Evolutionary conservation across 1,139 yeast species (phyloP), one percentile per base, ranked within the genome.

Genomic region (Magnusiomyces clavatus): DNA sequence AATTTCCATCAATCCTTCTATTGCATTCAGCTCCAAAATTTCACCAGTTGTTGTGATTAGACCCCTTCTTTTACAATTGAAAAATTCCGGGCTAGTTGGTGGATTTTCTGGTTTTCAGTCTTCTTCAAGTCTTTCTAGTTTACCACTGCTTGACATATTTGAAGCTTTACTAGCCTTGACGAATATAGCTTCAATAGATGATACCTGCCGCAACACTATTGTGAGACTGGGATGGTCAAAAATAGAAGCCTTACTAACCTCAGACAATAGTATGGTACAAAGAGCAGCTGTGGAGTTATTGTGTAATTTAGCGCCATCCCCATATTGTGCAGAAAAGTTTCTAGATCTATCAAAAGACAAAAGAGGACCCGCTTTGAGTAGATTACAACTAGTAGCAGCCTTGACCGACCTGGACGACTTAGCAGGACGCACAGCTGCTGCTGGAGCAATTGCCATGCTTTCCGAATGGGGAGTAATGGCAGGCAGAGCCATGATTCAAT

Each of bases 121-220:
- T n/a, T 37, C 48, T 13, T n/a, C 19, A 20, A 35, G 60, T 13
- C 29, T 49, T 6, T 57, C 65, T 2, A 61, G 55, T 12, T 52
- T 64, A 2, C 67, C 68, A 10, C 58, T 68, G 38, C 61, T 72
- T 19, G 80, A 76, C 53, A 64, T 69, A 1, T 73, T 73, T 54
- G 80, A 77, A 59, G 68, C 77, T 0, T 63, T 77, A 39, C 60
- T 76, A 40, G 80, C 80, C 0, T 64, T 77, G 39, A 77, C 81
- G 2, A 77, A 77, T 56, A 58, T 77, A 20, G 78, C 80, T 2
- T 70, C 78, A 2, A 59, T 66, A 6, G 68, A 66, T 38, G 66
- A 65, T 37, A 63, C 61, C 16, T 67, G 73, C 44, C 65, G 74
- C 14, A 66, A 64, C 36, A 61, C 58, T 1, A 66, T 72, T 16